These are phyloP conservation scores for Exidia glandulosa DNA, from an alignment of 768 basidiomycete genomes.

Conservation along the genomic window DNA sequence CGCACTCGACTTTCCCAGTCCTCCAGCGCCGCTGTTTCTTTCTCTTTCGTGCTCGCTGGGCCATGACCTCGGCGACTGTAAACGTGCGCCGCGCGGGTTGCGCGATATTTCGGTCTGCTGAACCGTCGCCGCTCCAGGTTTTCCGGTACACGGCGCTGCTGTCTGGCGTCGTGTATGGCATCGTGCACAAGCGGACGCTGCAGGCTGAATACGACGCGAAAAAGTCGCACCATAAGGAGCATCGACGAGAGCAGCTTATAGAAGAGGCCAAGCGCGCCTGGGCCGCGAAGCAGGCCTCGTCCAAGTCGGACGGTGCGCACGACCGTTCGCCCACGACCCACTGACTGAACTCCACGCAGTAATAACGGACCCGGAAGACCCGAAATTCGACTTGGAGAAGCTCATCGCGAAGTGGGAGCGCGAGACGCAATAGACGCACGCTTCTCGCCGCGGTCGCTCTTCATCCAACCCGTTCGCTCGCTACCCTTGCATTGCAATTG, in stretches of 20 bases:
- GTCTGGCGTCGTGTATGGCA: constrained; percentile 81
- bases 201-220: constrained; percentile 71
- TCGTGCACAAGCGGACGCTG: constrained; percentile 83
- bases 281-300: constrained; percentile 56
- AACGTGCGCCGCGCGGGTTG: constrained; percentile 40
- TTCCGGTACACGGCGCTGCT: constrained; percentile 87
- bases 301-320: constrained; percentile 32
- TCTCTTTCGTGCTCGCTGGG: neutral
- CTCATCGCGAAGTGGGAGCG: constrained; percentile 66
- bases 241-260: constrained; percentile 67
- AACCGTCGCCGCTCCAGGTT: constrained; percentile 41
- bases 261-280: constrained; percentile 84
- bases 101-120: neutral
- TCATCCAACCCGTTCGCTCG: neutral
- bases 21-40: neutral
- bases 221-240: constrained; percentile 61
- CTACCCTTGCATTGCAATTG: too few species aligned
- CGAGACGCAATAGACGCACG: constrained; percentile 38
- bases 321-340: neutral
- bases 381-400: constrained; percentile 93
- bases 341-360: constrained; percentile 35
- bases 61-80: constrained; percentile 64
- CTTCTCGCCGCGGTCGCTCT: neutral
- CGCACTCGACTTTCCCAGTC: neutral
- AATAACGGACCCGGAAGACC: constrained; percentile 88